A percentile compares a stretch with the other conserved stretches of the same genome.
Conservation (phyloP, 257 asterid genomes). For the Lithospermum erythrorhizon region DNA sequence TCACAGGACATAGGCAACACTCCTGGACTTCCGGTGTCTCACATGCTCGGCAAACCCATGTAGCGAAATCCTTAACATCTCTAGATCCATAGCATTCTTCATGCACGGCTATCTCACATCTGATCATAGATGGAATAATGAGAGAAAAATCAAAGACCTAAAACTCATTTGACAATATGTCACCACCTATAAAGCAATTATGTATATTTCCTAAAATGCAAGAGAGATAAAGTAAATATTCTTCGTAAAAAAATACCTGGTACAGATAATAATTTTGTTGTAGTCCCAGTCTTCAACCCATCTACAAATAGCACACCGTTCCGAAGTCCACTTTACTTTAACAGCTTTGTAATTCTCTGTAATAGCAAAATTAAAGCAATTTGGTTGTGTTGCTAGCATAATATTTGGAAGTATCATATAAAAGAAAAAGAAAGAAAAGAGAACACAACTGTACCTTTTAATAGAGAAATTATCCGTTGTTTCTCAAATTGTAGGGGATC, state of each 20-base stretch:
- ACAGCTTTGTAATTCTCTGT: conserved; percentile 71
- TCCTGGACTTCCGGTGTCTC: conserved; percentile 78
- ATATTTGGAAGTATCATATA: conserved; percentile 6
- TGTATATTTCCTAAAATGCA: neutral
- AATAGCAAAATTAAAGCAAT: conserved; percentile 16
- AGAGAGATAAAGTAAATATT: neutral
- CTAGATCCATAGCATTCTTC: conserved; percentile 93
- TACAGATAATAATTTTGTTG: conserved; percentile 91
- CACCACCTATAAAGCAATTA: neutral
- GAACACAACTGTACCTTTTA: conserved; percentile 41
- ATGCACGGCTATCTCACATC: conserved; percentile 97
- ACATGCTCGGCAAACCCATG: conserved; percentile 97
- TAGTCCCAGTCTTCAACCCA: conserved; percentile 99
- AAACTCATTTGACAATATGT: neutral
- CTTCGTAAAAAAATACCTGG: conserved; percentile 46
- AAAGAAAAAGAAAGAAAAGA: conserved; percentile 4
- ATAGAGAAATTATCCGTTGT: conserved; percentile 49
- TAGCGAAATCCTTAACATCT: conserved; percentile 53
- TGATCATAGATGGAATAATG: conserved; percentile 12
- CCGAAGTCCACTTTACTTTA: conserved; percentile 81
- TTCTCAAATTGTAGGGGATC: conserved; percentile 45
- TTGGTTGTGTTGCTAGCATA: neutral
- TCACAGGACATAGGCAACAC: conserved; percentile 94
- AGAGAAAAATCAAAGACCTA: neutral
- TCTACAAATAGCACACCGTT: conserved; percentile 93